Evolutionary conservation across 768 basidiomycete species (phyloP).

Genomic region (Phylloporus sp.): DNA sequence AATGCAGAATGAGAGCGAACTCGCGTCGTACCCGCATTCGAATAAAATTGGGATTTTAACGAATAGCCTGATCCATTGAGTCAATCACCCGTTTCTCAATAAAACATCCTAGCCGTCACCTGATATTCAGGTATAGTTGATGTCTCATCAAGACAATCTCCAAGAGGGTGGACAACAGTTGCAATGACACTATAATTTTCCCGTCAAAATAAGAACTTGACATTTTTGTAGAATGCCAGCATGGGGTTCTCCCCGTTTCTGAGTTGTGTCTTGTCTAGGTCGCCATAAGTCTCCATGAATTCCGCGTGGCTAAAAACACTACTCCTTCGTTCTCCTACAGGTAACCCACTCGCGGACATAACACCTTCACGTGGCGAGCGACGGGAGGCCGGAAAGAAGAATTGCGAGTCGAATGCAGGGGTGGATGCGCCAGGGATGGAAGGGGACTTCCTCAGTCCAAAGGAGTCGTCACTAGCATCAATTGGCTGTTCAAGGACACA

Average conservation of each 20-base stretch:
- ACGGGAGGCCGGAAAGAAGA: constrained; percentile 60
- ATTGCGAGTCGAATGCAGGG: constrained; percentile 53
- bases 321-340: constrained; percentile 77
- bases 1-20: no score
- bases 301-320: constrained; percentile 85
- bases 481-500: constrained; percentile 63
- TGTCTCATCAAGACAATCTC: not conserved
- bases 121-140: not conserved
- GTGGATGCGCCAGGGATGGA: constrained; percentile 47
- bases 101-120: no score
- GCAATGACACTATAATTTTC: not conserved
- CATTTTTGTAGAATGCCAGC: constrained; percentile 88
- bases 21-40: no score
- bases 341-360: constrained; percentile 67
- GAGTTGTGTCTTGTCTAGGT: constrained; percentile 64
- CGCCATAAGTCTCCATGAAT: constrained; percentile 84
- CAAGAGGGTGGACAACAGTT: not conserved
- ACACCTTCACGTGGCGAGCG: constrained; percentile 68
- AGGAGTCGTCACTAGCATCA: constrained; percentile 18
- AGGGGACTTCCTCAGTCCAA: constrained; percentile 40
- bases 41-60: no score
- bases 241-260: constrained; percentile 86
- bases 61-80: no score
- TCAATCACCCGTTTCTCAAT: no score
- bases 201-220: constrained; percentile 80